These are phyloP conservation scores for Paramecium pentaurelia DNA, from an alignment of 73 alveolate species.

Conservation along the genomic window DNA sequence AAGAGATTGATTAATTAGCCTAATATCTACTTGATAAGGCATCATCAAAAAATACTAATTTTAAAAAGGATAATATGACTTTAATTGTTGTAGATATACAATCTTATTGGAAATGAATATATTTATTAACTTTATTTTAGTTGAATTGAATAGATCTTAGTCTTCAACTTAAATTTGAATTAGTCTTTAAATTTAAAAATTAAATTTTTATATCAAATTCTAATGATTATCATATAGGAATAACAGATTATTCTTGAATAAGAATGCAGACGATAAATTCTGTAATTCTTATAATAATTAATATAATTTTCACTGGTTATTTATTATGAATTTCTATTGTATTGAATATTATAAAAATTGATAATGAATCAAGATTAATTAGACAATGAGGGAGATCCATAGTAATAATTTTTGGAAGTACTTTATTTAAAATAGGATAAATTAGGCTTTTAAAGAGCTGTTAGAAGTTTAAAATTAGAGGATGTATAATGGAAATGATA, in stretches of 20 bases:
- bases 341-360: background rate
- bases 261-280: background rate
- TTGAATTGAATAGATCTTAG: background rate
- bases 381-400: slow-evolving; percentile 18
- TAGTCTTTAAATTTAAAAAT: background rate
- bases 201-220: too few relatives aligned
- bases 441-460: slow-evolving; percentile 12
- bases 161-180: background rate
- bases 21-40: slow-evolving; percentile 11
- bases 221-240: background rate
- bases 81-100: slow-evolving; percentile 2
- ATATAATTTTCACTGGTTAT: background rate
- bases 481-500: background rate
- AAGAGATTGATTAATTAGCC: background rate
- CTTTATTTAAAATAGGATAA: background rate
- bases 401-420: background rate
- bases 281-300: background rate
- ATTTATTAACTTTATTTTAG: background rate
- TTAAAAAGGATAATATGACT: slow-evolving; percentile 31
- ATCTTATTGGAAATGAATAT: slow-evolving; percentile 1
- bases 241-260: background rate
- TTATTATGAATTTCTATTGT: background rate
- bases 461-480: slow-evolving; percentile 4
- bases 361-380: background rate
- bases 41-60: background rate